Conservation (phyloP, 2,329 filamentous ascomycete species). For the Berkeleyomyces basicola region DNA sequence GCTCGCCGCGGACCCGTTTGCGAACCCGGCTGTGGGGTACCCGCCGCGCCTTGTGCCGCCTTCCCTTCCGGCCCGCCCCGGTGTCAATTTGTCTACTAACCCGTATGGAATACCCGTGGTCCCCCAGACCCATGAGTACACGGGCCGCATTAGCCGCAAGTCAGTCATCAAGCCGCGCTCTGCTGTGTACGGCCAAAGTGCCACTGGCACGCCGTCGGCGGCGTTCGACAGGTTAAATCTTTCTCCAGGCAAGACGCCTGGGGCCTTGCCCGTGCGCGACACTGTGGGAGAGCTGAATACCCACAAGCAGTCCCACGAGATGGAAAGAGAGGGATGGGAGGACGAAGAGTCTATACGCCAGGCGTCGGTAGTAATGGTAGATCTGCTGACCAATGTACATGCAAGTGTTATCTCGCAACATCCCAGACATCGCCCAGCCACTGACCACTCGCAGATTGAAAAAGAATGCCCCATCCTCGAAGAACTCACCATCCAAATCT, state of each 20-base stretch:
- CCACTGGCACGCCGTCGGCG: background rate
- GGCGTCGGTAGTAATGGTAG: slow-evolving; percentile 1
- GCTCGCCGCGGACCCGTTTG: background rate
- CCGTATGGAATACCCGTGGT: slow-evolving; percentile 1
- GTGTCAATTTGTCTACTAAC: background rate
- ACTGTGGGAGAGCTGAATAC: background rate
- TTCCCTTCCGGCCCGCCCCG: background rate
- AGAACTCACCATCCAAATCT: slow-evolving; percentile 55
- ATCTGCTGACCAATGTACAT: slow-evolving; percentile 7
- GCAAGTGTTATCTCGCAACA: slow-evolving; percentile 17
- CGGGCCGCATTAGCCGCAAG: background rate
- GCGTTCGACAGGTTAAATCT: background rate
- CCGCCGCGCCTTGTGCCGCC: background rate
- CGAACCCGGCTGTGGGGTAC: background rate
- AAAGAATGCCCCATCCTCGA: slow-evolving; percentile 62
- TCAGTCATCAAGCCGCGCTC: background rate
- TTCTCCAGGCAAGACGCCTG: background rate
- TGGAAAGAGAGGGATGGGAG: background rate
- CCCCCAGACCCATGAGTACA: background rate
- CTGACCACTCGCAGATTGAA: slow-evolving; percentile 39
- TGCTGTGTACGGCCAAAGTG: background rate
- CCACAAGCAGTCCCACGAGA: background rate
- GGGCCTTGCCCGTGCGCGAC: background rate
- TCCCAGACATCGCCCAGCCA: too few species aligned
- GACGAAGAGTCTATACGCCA: slow-evolving; percentile 1